Evolutionary conservation across 2,329 filamentous ascomycete species (phyloP).

Genomic region (Botryotinia calthae): DNA sequence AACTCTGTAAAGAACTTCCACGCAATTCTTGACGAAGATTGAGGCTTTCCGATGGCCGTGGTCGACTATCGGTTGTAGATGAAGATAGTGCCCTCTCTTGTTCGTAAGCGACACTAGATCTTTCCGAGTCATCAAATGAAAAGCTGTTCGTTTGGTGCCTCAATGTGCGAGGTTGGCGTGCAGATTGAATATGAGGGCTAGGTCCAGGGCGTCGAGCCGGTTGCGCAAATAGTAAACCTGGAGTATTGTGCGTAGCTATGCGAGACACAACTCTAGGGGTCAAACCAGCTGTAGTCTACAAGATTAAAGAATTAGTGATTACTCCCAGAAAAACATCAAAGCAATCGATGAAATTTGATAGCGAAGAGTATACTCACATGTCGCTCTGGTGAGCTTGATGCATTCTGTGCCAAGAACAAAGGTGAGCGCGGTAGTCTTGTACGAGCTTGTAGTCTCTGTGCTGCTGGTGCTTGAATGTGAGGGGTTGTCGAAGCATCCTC

Average conservation of each 20-base stretch:
- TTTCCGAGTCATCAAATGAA: conserved; percentile 39
- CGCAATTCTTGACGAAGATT: conserved; percentile 34
- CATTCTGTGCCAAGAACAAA: conserved; percentile 37
- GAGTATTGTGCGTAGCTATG: conserved; percentile 31
- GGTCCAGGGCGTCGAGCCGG: conserved; percentile 33
- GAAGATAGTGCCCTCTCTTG: conserved; percentile 31
- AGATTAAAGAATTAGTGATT: not conserved
- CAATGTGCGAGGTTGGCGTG: conserved; percentile 29
- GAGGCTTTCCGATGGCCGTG: conserved; percentile 23
- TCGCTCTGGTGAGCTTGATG: conserved; percentile 37
- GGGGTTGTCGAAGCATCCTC: conserved; percentile 35
- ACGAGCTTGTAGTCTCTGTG: conserved; percentile 21
- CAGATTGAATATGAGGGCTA: conserved; percentile 24
- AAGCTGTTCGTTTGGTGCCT: conserved; percentile 41
- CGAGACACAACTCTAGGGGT: conserved; percentile 32
- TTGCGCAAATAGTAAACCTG: conserved; percentile 37
- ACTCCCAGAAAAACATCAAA: not conserved
- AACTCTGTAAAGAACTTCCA: conserved; percentile 33
- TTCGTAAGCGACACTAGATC: conserved; percentile 36
- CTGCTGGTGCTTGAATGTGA: conserved; percentile 23
- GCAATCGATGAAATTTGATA: not conserved
- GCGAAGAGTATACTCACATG: not conserved
- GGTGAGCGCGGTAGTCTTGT: conserved; percentile 37
- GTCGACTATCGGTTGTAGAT: conserved; percentile 27
- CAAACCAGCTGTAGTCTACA: conserved; percentile 26